phyloP scores from a whole-genome alignment of 495 filamentous ascomycete species.

The Daldinia decipiens region DNA sequence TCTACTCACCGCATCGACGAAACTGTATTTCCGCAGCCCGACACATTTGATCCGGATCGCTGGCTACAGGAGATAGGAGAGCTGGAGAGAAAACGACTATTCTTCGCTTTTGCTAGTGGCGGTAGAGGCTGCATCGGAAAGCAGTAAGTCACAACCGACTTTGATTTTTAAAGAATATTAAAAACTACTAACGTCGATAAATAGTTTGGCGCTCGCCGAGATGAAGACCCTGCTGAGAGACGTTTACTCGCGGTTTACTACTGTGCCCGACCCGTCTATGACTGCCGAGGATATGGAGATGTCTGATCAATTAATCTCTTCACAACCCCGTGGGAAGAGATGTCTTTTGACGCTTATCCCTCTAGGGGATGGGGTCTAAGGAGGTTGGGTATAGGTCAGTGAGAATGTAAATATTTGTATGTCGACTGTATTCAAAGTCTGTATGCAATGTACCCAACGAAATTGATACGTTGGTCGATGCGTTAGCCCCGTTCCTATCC shows the following conservation, averaged over 20 bases:
- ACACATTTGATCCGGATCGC: slow-evolving; percentile 68
- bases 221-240: slow-evolving; percentile 70
- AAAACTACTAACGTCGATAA: slow-evolving; percentile 38
- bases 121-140: slow-evolving; percentile 67
- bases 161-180: not conserved
- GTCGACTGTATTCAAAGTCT: not conserved
- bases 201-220: slow-evolving; percentile 70
- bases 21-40: slow-evolving; percentile 64
- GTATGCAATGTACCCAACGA: not conserved
- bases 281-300: slow-evolving; percentile 62
- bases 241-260: slow-evolving; percentile 67
- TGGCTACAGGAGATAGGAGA: slow-evolving; percentile 67
- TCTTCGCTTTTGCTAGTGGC: slow-evolving; percentile 65
- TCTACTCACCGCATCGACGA: slow-evolving; percentile 63
- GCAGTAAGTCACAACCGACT: slow-evolving; percentile 54
- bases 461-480: not conserved
- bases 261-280: slow-evolving; percentile 64
- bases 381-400: not conserved
- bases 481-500: not conserved
- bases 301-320: slow-evolving; percentile 70
- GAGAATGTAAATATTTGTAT: not conserved
- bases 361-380: slow-evolving; percentile 10
- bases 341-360: slow-evolving; percentile 60
- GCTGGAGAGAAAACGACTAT: slow-evolving; percentile 57
- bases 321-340: slow-evolving; percentile 64